Conservation (phyloP, 345 rosid genomes). For the Pseudoturritis turrita region DNA sequence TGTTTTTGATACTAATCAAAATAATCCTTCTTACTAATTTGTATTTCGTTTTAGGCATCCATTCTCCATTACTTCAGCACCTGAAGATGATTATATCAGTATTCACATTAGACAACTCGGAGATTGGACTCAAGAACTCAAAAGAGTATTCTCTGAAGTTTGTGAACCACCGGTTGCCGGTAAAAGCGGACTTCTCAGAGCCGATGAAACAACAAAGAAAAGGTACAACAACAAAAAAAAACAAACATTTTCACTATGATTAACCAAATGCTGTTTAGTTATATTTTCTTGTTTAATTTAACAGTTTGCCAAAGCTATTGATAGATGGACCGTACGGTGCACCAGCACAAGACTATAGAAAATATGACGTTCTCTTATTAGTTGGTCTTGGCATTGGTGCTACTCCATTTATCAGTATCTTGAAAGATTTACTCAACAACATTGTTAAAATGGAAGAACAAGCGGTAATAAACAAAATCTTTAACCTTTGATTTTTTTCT, state of each 20-base stretch:
- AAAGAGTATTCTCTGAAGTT: constrained; percentile 70
- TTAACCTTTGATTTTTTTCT: not conserved
- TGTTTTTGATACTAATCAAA: not conserved
- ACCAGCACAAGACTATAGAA: constrained; percentile 89
- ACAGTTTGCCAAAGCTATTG: constrained; percentile 88
- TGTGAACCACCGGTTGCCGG: constrained; percentile 84
- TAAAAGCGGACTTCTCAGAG: constrained; percentile 96
- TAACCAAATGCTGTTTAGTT: not conserved
- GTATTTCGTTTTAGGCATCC: constrained; percentile 71
- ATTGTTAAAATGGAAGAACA: constrained; percentile 85
- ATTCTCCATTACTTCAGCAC: constrained; percentile 96
- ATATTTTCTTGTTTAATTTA: not conserved
- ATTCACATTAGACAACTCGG: constrained; percentile 95
- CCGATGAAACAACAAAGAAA: constrained; percentile 86
- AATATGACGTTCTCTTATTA: constrained; percentile 82
- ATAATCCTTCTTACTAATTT: not conserved
- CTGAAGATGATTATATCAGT: constrained; percentile 87
- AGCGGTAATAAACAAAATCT: constrained; percentile 38
- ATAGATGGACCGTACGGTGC: constrained; percentile 99
- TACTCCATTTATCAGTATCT: constrained; percentile 95
- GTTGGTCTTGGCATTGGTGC: constrained; percentile 99
- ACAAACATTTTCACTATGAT: not conserved
- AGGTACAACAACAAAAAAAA: constrained; percentile 35
- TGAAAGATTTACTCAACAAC: constrained; percentile 90
- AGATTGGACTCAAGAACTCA: constrained; percentile 98